These are phyloP conservation scores for Pythium biforme DNA, from an alignment of 352 stramenopile genomes.

Conservation along the genomic window DNA sequence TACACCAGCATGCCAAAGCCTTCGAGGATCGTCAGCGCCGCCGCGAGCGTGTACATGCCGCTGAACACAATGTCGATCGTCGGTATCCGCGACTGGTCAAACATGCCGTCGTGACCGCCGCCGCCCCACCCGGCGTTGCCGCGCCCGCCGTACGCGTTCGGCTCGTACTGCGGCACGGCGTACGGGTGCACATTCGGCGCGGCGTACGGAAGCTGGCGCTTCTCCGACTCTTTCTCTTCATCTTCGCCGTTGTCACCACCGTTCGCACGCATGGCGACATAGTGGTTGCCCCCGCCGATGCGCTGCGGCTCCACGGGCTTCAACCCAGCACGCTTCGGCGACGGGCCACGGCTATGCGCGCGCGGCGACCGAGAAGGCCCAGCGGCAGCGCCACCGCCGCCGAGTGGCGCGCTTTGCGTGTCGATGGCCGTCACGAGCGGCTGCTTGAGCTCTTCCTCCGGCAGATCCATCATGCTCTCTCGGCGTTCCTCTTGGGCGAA, in stretches of 20 bases:
- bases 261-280: slow-evolving; percentile 39
- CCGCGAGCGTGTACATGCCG: slow-evolving; percentile 84
- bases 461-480: slow-evolving; percentile 50
- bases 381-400: background rate
- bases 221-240: slow-evolving; percentile 51
- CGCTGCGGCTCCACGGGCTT: slow-evolving; percentile 25
- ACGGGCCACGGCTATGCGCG: slow-evolving; percentile 7
- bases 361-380: slow-evolving; percentile 18
- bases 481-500: slow-evolving; percentile 25
- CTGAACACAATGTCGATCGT: slow-evolving; percentile 83
- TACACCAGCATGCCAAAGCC: slow-evolving; percentile 84
- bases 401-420: slow-evolving; percentile 1
- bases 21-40: slow-evolving; percentile 78
- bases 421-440: slow-evolving; percentile 49
- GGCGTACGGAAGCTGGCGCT: slow-evolving; percentile 53
- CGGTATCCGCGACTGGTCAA: slow-evolving; percentile 43
- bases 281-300: slow-evolving; percentile 26
- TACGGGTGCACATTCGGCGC: slow-evolving; percentile 82
- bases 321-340: slow-evolving; percentile 24
- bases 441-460: slow-evolving; percentile 75
- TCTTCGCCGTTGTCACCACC: slow-evolving; percentile 36
- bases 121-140: slow-evolving; percentile 36
- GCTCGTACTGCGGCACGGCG: slow-evolving; percentile 75
- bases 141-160: slow-evolving; percentile 48
- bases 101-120: slow-evolving; percentile 32